Base-by-base conservation (phyloP, 2,329 filamentous ascomycete genomes). In the Fusarium protoensiforme region DNA sequence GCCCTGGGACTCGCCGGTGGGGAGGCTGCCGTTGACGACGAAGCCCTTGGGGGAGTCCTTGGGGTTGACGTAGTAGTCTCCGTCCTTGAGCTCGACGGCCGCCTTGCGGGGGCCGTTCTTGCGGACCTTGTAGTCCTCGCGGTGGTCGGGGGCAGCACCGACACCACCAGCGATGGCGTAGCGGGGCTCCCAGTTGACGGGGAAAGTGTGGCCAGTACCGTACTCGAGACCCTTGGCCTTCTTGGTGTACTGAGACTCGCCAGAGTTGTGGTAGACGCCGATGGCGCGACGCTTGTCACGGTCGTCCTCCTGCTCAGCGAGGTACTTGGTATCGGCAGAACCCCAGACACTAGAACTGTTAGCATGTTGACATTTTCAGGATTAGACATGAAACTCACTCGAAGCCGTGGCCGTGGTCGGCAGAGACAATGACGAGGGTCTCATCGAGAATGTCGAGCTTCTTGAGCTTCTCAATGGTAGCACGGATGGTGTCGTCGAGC, bases 341-440 rank as follows among this genome's bases (percentile, higher is more conserved):
- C 94, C 94, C 80, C 92, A 95, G 75, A 97, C 94, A 76, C 81
- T 83, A 63, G 16, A n/a, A 18, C 69, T 65, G 71, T 62, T 10
- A 63, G 60, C 22, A 70, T 59, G 3, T 43, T 41, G 65, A 38
- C 14, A 54, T 35, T 10, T 35, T 10, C 36, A 79, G 6, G 36
- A 10, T 7, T 24, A 10, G 27, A 20, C 10, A 4, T 18, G 14
- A 20, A 18, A 75, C 83, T 75, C 74, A 84, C 82, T 95, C 94
- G 80, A 97, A 97, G 64, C 94, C 94, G 84, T 97, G 94, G 46
- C 94, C 94, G 85, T 96, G 94, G 79, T 97, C 94, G n/a, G 94
- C 92, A 4, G 94, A 94, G 57, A 96, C 93, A 58, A 97, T 80
- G 73, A 97, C 87, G 5, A 96, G 89, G 1, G 94, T 97, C 69